Evolutionary conservation across 2,329 filamentous ascomycete genomes (phyloP), one percentile per base, ranked within the genome.

Genomic region (Clarireedia hainanense): DNA sequence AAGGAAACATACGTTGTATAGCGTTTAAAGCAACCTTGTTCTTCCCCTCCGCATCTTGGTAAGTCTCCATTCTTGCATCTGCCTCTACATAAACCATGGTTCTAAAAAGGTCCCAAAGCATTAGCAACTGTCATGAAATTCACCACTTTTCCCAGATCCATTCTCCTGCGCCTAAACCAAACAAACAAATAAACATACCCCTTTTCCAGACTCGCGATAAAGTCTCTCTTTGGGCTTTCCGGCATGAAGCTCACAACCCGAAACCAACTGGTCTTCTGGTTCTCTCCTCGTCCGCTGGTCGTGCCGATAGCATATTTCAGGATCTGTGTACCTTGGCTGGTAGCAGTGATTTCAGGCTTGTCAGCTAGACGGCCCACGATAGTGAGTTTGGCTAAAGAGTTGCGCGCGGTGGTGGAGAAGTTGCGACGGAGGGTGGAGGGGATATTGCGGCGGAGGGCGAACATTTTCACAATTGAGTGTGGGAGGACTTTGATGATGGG

Each of bases 221-320:
- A 86, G 60, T 96, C 88, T 67, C 85, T 84, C 69, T 80, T 77
- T 50, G 80, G 72, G 12, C 86, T 88, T 61, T 89, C 84, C 14
- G 76, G 74, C 52, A 75, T 65, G 70, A 97, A 97, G 74, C 79
- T 83, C 36, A 84, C 77, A 55, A 97, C 77, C 57, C 79, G 80
- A 79, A 95, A 97, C 88, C 88, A 97, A 77, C 86, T 94, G 30
- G 87, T 89, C 69, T 83, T 80, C 68, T 83, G 78, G 72, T 89
- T 87, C 15, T 92, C 86, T 62, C 74, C 76, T 59, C 77, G 73
- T 14, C 90, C 90, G 58, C 70, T 71, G 71, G 76, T 84, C 66
- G 83, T 88, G 51, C 83, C 91, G 60, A 99, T 75, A 4, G 83
- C 75, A 71, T 95, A 97, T 65, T 80, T 82, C 67, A 97, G 69